Conservation (phyloP, 1,284 basidiomycete species). For the Pulveroboletus sp. region DNA sequence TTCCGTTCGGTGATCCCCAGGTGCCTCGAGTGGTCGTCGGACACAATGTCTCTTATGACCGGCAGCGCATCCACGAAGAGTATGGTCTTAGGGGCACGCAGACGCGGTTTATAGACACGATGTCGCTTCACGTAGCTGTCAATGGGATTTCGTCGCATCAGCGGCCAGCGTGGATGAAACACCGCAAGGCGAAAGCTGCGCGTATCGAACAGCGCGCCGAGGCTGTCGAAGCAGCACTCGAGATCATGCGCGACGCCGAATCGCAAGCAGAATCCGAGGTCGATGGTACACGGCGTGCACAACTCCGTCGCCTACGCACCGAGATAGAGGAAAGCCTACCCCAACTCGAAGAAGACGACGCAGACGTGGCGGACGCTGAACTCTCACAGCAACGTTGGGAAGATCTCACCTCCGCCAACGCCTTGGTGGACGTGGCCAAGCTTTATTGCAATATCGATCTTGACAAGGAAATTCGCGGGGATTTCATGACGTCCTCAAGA, state of each 20-base stretch:
- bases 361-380: conserved; percentile 43
- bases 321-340: conserved; percentile 49
- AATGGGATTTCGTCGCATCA: conserved; percentile 96
- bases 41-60: conserved; percentile 96
- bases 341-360: conserved; percentile 42
- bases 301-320: conserved; percentile 46
- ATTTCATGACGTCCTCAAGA: conserved; percentile 70
- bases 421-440: conserved; percentile 88
- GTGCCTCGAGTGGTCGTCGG: conserved; percentile 77
- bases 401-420: conserved; percentile 90
- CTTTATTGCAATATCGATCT: conserved; percentile 85
- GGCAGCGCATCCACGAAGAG: conserved; percentile 83
- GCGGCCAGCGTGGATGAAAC: conserved; percentile 88
- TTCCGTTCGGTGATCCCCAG: conserved; percentile 65
- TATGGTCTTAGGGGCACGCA: conserved; percentile 72
- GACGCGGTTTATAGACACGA: conserved; percentile 92
- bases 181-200: conserved; percentile 65
- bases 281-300: conserved; percentile 39
- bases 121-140: conserved; percentile 93
- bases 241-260: conserved; percentile 50
- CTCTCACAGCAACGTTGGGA: conserved; percentile 76
- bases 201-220: conserved; percentile 56
- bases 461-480: conserved; percentile 79
- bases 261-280: conserved; percentile 47
- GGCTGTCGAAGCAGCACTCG: conserved; percentile 55